Evolutionary conservation across 805 yeast species (phyloP).

Genomic region (Starmerella apis): DNA sequence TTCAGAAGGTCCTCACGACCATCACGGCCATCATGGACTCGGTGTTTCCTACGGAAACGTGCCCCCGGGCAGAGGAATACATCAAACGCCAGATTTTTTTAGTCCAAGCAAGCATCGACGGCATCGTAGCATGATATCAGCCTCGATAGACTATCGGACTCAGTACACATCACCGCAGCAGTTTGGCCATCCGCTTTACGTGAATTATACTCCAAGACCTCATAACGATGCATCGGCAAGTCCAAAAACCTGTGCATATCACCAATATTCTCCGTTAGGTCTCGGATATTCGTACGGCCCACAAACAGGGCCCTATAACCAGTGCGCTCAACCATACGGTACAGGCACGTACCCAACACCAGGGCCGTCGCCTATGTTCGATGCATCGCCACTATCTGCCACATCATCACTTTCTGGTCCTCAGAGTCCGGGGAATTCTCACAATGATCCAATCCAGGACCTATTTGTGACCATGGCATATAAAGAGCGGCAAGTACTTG

Average conservation of each 20-base stretch:
- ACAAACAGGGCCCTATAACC: neutral
- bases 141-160: slow-evolving; percentile 15
- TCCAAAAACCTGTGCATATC: neutral
- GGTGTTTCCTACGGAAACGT: neutral
- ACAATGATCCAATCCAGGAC: slow-evolving; percentile 24
- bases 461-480: slow-evolving; percentile 29
- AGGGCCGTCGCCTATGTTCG: slow-evolving; percentile 4
- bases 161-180: slow-evolving; percentile 5
- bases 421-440: slow-evolving; percentile 11
- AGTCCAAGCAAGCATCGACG: slow-evolving; percentile 15
- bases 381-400: slow-evolving; percentile 7
- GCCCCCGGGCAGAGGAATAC: neutral
- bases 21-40: too few species aligned
- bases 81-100: slow-evolving; percentile 8
- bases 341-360: slow-evolving; percentile 1
- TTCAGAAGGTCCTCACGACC: too few species aligned
- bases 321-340: neutral
- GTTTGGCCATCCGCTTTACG: neutral
- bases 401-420: slow-evolving; percentile 8
- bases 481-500: slow-evolving; percentile 32
- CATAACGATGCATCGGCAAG: neutral
- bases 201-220: neutral
- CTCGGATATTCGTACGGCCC: neutral
- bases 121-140: slow-evolving; percentile 18
- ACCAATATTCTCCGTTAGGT: neutral